phyloP scores from a whole-genome alignment of 495 filamentous ascomycete species.

The Neurospora sp. region DNA sequence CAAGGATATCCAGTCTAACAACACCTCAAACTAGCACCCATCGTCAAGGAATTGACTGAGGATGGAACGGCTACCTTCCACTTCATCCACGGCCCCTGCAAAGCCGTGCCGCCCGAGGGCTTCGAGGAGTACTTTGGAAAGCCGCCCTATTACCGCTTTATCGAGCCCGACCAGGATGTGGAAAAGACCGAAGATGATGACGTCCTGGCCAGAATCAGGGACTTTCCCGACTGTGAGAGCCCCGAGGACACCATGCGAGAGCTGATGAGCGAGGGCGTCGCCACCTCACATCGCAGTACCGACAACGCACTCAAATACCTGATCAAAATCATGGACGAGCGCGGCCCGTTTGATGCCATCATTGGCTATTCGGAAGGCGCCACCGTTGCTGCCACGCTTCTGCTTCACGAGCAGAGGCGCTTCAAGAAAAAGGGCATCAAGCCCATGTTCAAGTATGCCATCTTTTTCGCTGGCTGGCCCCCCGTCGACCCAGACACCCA shows the following conservation, averaged over 20 bases:
- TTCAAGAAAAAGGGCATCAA: slow-evolving; percentile 33
- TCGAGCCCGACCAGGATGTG: slow-evolving; percentile 33
- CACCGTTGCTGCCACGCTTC: slow-evolving; percentile 43
- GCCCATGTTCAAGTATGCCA: slow-evolving; percentile 43
- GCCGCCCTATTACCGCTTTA: slow-evolving; percentile 40
- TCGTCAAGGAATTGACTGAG: slow-evolving; percentile 36
- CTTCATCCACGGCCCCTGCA: slow-evolving; percentile 38
- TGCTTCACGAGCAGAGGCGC: slow-evolving; percentile 43
- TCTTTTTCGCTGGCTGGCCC: slow-evolving; percentile 51
- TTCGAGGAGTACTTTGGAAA: slow-evolving; percentile 45
- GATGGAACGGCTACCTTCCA: slow-evolving; percentile 35
- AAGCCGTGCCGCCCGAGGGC: slow-evolving; percentile 36
- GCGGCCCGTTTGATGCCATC: slow-evolving; percentile 42
- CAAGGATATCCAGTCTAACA: neutral
- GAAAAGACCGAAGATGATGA: slow-evolving; percentile 33
- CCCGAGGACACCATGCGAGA: slow-evolving; percentile 42
- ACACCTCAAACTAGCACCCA: slow-evolving; percentile 23
- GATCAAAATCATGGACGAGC: slow-evolving; percentile 38
- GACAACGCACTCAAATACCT: slow-evolving; percentile 34
- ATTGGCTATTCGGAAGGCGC: slow-evolving; percentile 57
- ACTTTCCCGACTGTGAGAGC: slow-evolving; percentile 38
- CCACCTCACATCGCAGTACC: slow-evolving; percentile 31
- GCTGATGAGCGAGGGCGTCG: slow-evolving; percentile 38
- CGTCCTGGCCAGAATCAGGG: slow-evolving; percentile 38
- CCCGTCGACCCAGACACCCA: slow-evolving; percentile 39